A percentile compares a stretch with the other conserved stretches of the same genome.
Evolutionary conservation across 805 yeast genomes (phyloP).

Genomic region (Wilhelminamyces savonicus): DNA sequence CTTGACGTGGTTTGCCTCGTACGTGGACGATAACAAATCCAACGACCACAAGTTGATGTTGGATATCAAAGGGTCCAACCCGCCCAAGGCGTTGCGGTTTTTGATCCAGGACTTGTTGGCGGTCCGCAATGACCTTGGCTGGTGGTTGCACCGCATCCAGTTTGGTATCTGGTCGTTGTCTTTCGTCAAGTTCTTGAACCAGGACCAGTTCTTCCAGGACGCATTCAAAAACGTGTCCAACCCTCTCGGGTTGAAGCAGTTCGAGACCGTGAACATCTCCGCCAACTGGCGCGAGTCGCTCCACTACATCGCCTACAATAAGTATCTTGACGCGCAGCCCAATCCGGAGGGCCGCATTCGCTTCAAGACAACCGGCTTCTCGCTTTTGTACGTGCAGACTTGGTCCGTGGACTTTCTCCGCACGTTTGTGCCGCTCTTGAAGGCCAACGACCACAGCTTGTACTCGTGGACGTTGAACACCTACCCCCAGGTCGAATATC

Average conservation of each 20-base stretch:
- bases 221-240: constrained; percentile 7
- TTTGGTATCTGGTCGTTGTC: constrained; percentile 38
- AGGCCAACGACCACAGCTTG: constrained; percentile 23
- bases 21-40: constrained; percentile 11
- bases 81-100: constrained; percentile 23
- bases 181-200: constrained; percentile 32
- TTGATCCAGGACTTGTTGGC: constrained; percentile 23
- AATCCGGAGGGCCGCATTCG: constrained; percentile 8
- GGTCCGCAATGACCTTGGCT: constrained; percentile 22
- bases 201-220: constrained; percentile 27
- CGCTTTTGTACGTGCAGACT: constrained; percentile 30
- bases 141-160: constrained; percentile 34
- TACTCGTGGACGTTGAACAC: constrained; percentile 37
- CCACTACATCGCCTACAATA: constrained; percentile 28
- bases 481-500: constrained; percentile 27
- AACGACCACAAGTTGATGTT: constrained; percentile 20
- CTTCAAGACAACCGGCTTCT: constrained; percentile 28
- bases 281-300: constrained; percentile 26
- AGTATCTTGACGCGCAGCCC: constrained; percentile 19
- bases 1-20: constrained; percentile 24
- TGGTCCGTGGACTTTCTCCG: constrained; percentile 31
- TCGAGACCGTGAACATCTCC: constrained; percentile 33
- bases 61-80: constrained; percentile 35
- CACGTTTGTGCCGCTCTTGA: constrained; percentile 30
- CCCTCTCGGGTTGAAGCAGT: constrained; percentile 14